Base-by-base conservation (phyloP, 108 stramenopile species). In the Cyclotella kingstonii region DNA sequence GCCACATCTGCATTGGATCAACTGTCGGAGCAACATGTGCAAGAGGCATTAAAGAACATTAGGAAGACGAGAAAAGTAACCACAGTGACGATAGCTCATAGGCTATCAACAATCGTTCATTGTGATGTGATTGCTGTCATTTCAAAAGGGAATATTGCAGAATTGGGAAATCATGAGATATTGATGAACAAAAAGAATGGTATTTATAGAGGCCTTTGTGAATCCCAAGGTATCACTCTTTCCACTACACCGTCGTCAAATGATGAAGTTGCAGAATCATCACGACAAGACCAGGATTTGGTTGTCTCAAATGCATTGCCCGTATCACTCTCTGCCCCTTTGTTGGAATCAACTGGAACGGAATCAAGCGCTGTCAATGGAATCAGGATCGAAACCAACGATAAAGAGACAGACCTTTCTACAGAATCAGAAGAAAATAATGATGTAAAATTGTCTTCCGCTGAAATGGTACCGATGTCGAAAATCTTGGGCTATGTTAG, bases 51-150 rank as follows among this genome's bases (percentile, higher is more conserved):
- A 39, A 53, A 47, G 40, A 69, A 69, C 33, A 69, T 67, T 22
- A 17, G 66, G 5, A 21, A 51, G 29, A 63, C 40, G 28, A 42
- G 53, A 21, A 75, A 81, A 9, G 84, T 85, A 30, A 97, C 96
- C 3, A 57, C 93, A 12, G 58, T 97, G 0, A 95, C 95, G 5
- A 83, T 97, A 29, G 96, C 96, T 9, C 96, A 97, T 59, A 70
- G 96, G 3, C 55, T 90, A 21, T 73, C 86, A 48, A 97, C 96
- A 11, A 93, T 97, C 52, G 84, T 97, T 76, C 95, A 97, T 55
- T 92, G 84, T 53, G 95, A 97, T 70, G 69, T 68, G 0, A 76
- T 91, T 42, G 60, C 95, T 21, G 94, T 96, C 1, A 89, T 97
- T 84, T 83, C 84, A 21, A 69, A 81, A 21, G 96, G 96, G 5